phyloP scores from a whole-genome alignment of 1,284 basidiomycete genomes.

The Vanrija sp. region DNA sequence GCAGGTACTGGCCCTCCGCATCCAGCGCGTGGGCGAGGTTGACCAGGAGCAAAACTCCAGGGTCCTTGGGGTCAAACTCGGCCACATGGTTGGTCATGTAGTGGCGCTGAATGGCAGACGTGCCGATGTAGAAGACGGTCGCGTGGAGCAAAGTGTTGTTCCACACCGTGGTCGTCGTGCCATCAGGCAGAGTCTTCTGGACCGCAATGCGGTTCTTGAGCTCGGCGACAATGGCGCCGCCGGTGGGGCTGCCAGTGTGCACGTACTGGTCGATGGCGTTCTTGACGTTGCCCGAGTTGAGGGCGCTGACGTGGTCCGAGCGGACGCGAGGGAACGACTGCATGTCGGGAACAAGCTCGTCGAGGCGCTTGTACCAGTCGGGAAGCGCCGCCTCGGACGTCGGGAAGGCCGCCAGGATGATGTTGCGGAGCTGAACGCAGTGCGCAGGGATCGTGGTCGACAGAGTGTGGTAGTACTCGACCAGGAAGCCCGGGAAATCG shows the following conservation, averaged over 20 bases:
- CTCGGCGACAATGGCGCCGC: conserved; percentile 61
- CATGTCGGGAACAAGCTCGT: conserved; percentile 74
- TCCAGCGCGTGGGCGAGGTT: conserved; percentile 80
- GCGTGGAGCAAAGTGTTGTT: conserved; percentile 86
- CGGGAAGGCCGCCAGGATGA: conserved; percentile 96
- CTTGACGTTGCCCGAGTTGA: conserved; percentile 75
- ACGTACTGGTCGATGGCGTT: conserved; percentile 77
- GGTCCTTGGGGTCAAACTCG: conserved; percentile 72
- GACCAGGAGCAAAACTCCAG: conserved; percentile 74
- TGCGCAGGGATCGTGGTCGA: conserved; percentile 87
- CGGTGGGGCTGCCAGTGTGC: conserved; percentile 57
- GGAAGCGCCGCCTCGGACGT: conserved; percentile 79
- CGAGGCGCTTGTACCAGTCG: conserved; percentile 51
- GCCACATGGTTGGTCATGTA: conserved; percentile 72
- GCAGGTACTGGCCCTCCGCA: conserved; percentile 89
- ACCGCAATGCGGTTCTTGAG: conserved; percentile 72
- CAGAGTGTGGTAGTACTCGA: conserved; percentile 93
- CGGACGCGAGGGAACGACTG: conserved; percentile 82
- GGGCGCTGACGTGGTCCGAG: conserved; percentile 78
- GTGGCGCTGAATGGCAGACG: conserved; percentile 76
- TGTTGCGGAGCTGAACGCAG: conserved; percentile 94
- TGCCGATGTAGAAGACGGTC: conserved; percentile 90
- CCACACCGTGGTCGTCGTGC: conserved; percentile 63
- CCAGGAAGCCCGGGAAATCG: conserved; percentile 98
- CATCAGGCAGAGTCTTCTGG: conserved; percentile 54